Evolutionary conservation across 2,329 filamentous ascomycete genomes (phyloP).

Genomic region (Xylariaceae sp.): DNA sequence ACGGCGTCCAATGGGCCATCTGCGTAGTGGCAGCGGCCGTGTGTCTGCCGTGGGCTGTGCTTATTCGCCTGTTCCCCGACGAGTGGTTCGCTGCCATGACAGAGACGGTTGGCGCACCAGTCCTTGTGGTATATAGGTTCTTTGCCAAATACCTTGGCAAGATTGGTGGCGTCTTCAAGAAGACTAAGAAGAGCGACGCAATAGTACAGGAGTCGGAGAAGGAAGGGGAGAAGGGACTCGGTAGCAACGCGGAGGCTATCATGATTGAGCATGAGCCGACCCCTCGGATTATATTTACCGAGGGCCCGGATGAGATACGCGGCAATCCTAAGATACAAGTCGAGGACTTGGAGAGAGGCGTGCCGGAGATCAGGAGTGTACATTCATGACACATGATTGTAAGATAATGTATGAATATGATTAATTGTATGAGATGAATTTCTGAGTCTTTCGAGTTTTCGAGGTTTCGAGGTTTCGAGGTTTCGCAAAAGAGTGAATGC

Average conservation of each 20-base stretch:
- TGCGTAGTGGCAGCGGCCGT: conserved; percentile 44
- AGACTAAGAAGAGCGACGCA: conserved; percentile 8
- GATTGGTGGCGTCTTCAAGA: conserved; percentile 20
- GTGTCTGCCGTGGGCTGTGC: conserved; percentile 45
- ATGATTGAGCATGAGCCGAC: conserved; percentile 3
- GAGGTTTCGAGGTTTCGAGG: too few relatives aligned
- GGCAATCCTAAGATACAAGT: conserved; percentile 23
- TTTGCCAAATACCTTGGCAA: conserved; percentile 19
- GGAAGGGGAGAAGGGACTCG: conserved; percentile 9
- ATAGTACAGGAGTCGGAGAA: not conserved
- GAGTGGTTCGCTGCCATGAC: conserved; percentile 33
- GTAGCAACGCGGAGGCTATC: not conserved
- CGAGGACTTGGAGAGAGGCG: conserved; percentile 26
- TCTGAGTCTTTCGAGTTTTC: too few relatives aligned
- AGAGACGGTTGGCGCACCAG: conserved; percentile 28
- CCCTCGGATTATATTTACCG: conserved; percentile 27
- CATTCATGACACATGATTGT: not conserved
- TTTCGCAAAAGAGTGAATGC: too few relatives aligned
- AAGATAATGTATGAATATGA: conserved; percentile 4
- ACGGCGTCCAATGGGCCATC: conserved; percentile 50
- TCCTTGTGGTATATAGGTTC: conserved; percentile 27
- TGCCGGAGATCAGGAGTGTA: conserved; percentile 6
- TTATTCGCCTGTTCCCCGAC: conserved; percentile 48
- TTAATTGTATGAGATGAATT: not conserved
- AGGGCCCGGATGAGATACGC: conserved; percentile 7